phyloP scores from a whole-genome alignment of 2,329 filamentous ascomycete species.

The Fusarium veterinarium region DNA sequence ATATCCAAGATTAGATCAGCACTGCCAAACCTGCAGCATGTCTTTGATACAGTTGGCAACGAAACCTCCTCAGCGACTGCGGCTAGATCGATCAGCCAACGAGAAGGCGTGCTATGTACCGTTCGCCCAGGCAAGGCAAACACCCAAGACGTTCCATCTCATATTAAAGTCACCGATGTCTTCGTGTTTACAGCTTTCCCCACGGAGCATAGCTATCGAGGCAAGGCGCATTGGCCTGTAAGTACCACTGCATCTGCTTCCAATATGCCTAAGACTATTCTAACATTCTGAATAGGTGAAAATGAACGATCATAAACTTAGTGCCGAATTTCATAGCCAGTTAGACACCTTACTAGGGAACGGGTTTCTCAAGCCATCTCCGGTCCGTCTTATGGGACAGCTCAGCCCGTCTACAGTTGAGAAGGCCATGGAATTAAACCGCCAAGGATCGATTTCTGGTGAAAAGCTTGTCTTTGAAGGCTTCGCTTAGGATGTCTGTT shows the following conservation, averaged over 20 bases:
- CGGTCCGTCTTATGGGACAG: neutral
- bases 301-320: slow-evolving; percentile 24
- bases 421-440: slow-evolving; percentile 28
- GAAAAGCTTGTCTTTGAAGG: slow-evolving; percentile 29
- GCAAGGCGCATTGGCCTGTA: slow-evolving; percentile 53
- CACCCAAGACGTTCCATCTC: slow-evolving; percentile 49
- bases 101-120: slow-evolving; percentile 51
- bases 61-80: slow-evolving; percentile 48
- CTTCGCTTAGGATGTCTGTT: neutral
- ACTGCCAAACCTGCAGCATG: slow-evolving; percentile 48
- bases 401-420: neutral
- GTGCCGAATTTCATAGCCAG: slow-evolving; percentile 1
- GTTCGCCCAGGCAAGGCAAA: slow-evolving; percentile 56
- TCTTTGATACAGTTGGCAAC: slow-evolving; percentile 57
- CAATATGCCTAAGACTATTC: too few relatives aligned
- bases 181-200: slow-evolving; percentile 57
- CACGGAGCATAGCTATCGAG: slow-evolving; percentile 53
- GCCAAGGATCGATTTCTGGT: slow-evolving; percentile 15
- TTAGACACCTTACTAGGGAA: neutral
- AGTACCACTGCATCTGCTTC: too few relatives aligned
- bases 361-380: neutral
- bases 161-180: slow-evolving; percentile 54
- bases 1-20: slow-evolving; percentile 48
- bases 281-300: slow-evolving; percentile 5
- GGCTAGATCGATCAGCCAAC: slow-evolving; percentile 40